Evolutionary conservation across 768 basidiomycete species (phyloP).

Genomic region (Phanerochaete carnosa): DNA sequence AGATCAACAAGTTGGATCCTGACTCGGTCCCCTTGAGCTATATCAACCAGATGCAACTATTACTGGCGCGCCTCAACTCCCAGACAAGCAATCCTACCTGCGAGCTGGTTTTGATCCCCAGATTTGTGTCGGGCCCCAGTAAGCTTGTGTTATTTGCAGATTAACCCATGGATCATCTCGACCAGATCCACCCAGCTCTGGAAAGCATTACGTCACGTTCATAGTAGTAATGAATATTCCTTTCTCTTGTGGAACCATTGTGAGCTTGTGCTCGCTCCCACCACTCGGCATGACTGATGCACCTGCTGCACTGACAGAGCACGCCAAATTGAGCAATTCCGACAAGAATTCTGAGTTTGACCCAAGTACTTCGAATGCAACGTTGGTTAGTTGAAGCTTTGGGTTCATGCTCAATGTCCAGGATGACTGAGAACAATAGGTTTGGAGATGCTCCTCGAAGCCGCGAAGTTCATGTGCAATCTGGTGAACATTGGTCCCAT

Average conservation of each 20-base stretch:
- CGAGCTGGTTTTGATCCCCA: slow-evolving; percentile 19
- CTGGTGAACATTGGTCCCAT: slow-evolving; percentile 17
- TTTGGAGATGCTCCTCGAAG: slow-evolving; percentile 17
- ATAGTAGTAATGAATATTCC: slow-evolving; percentile 18
- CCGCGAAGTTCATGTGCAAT: slow-evolving; percentile 18
- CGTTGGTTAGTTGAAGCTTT: slow-evolving; percentile 15
- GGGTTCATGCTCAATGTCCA: neutral
- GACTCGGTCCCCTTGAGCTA: slow-evolving; percentile 15
- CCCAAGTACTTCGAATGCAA: slow-evolving; percentile 23
- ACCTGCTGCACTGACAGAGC: slow-evolving; percentile 7
- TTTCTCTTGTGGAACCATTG: slow-evolving; percentile 27
- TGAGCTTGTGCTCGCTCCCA: slow-evolving; percentile 5
- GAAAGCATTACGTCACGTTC: slow-evolving; percentile 24
- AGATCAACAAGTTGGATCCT: neutral
- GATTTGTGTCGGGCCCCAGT: neutral
- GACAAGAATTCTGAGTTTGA: slow-evolving; percentile 21
- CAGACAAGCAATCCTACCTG: slow-evolving; percentile 11
- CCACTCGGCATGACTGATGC: neutral
- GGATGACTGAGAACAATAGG: slow-evolving; percentile 3
- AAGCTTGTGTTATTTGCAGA: neutral
- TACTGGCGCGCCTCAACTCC: slow-evolving; percentile 19
- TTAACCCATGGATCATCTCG: neutral
- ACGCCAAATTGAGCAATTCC: slow-evolving; percentile 22
- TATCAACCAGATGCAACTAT: slow-evolving; percentile 22
- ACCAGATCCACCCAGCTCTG: slow-evolving; percentile 11